Percentiles rank a stretch among this genome's conserved stretches.
Evolutionary conservation across 345 rosid species (phyloP).

Genomic region (Erucastrum elatum): DNA sequence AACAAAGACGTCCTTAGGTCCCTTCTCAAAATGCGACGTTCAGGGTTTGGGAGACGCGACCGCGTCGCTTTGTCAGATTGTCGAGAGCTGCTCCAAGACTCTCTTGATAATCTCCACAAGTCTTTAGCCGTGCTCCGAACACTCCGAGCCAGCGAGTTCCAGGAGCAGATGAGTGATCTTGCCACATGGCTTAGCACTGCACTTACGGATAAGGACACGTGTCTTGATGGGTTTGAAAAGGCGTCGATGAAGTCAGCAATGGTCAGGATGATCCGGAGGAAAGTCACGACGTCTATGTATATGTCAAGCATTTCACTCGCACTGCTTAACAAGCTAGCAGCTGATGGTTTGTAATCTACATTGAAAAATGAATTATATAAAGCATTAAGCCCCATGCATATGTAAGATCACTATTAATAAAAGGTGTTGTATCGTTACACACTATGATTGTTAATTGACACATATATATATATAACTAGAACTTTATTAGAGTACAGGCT

Average conservation of each 20-base stretch:
- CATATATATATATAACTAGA: not conserved
- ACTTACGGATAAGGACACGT: slow-evolving; percentile 70
- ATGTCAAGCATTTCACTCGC: slow-evolving; percentile 81
- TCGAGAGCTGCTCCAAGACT: slow-evolving; percentile 54
- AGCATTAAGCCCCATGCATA: not conserved
- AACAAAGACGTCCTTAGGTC: slow-evolving; percentile 53
- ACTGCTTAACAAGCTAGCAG: slow-evolving; percentile 68
- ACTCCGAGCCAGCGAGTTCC: slow-evolving; percentile 50
- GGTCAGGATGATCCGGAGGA: slow-evolving; percentile 40
- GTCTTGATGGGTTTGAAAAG: slow-evolving; percentile 72
- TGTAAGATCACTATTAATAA: slow-evolving; percentile 11
- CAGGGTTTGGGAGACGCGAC: slow-evolving; percentile 45
- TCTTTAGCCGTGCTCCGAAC: slow-evolving; percentile 59
- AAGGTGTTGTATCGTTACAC: not conserved
- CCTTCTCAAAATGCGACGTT: slow-evolving; percentile 29
- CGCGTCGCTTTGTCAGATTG: slow-evolving; percentile 66
- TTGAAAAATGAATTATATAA: not conserved
- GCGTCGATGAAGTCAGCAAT: slow-evolving; percentile 29
- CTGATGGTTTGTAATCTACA: slow-evolving; percentile 44
- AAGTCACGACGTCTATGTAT: slow-evolving; percentile 50
- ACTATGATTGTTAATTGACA: not conserved
- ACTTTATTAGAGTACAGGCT: not conserved
- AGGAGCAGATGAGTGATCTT: slow-evolving; percentile 59
- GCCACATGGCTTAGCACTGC: slow-evolving; percentile 72
- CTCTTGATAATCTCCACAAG: slow-evolving; percentile 61